phyloP scores from a whole-genome alignment of 148 eudicot species.

The Polygonum aviculare region DNA sequence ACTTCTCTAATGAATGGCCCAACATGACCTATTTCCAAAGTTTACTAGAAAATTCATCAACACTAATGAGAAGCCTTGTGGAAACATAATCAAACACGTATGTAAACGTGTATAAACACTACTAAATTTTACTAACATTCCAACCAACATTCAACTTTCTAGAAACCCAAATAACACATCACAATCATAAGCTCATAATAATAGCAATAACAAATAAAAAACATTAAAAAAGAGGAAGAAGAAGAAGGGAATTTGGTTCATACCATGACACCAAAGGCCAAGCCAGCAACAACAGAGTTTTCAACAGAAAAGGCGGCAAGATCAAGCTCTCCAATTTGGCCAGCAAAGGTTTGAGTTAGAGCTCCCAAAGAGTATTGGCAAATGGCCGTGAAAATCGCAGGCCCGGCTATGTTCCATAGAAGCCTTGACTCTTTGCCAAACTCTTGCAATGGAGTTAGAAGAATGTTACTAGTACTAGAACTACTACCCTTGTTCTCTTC shows the following conservation, averaged over 20 bases:
- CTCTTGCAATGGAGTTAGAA: background rate
- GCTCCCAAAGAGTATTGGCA: slow-evolving; percentile 34
- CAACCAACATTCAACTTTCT: background rate
- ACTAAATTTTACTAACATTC: background rate
- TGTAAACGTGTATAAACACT: too few species aligned
- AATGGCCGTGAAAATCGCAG: slow-evolving; percentile 26
- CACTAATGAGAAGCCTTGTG: too few species aligned
- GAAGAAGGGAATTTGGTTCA: background rate
- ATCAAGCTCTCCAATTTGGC: slow-evolving; percentile 21
- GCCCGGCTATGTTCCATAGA: slow-evolving; percentile 31
- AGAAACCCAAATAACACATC: background rate
- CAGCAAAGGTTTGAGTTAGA: slow-evolving; percentile 30
- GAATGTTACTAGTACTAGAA: too few species aligned
- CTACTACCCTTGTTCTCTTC: background rate
- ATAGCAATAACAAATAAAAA: background rate
- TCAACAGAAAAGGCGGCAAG: slow-evolving; percentile 38
- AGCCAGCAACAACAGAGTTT: slow-evolving; percentile 31
- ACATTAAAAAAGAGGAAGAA: background rate
- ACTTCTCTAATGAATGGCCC: background rate
- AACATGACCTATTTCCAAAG: background rate
- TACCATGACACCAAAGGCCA: slow-evolving; percentile 36
- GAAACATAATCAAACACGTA: too few species aligned
- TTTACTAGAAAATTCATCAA: background rate
- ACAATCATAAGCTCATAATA: background rate
- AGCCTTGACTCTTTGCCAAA: slow-evolving; percentile 24